Base-by-base conservation (phyloP, 2,329 filamentous ascomycete genomes). In the Hymenoscyphus fructigenus region DNA sequence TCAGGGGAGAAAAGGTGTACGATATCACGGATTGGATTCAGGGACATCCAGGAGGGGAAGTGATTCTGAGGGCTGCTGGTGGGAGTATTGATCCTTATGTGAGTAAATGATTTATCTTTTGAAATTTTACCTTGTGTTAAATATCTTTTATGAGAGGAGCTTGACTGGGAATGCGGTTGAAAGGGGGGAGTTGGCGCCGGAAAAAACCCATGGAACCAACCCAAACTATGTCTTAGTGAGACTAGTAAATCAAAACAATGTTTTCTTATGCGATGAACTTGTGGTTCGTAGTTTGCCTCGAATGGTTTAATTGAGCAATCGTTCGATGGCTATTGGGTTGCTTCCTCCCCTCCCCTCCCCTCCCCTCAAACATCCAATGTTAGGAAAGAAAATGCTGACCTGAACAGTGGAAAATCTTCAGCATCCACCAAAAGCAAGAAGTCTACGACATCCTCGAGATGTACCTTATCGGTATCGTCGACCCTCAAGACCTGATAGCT, bases 21-120 rank as follows among this genome's bases (percentile, higher is more conserved):
- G 85, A 91, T 71, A 90, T 91, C 61, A 90, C 88, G 0, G 85
- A 89, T 60, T 91, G 88, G 86, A 78, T 90, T 26, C 78, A 80
- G 1, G 85, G 82, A 0, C 88, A 91, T 72, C 88, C 88, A 0
- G 88, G 88, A 3, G 88, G 88, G 53, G 84, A 89, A 61, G 86
- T 91, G 15, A 91, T 91, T 65, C 78, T 90, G 9, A 82, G 85
- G 34, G 88, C 88, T 1, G 87, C 86, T 0, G 88, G 88, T 3
- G 83, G 84, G 44, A 84, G 83, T 62, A 84, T 91, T 59, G 88
- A 91, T 60, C 83, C 84, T 0, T 60, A 60, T 55, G 59, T 60
- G 38, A 60, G 59, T 60, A 41, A 20, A 14, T 23, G 9, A 12
- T 5, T 36, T 20, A 12, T 14, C 36, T 47, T 60, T 41, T 60